Base-by-base conservation (phyloP, 371 early-diverging fungal species). In the Zychaea mexicana region DNA sequence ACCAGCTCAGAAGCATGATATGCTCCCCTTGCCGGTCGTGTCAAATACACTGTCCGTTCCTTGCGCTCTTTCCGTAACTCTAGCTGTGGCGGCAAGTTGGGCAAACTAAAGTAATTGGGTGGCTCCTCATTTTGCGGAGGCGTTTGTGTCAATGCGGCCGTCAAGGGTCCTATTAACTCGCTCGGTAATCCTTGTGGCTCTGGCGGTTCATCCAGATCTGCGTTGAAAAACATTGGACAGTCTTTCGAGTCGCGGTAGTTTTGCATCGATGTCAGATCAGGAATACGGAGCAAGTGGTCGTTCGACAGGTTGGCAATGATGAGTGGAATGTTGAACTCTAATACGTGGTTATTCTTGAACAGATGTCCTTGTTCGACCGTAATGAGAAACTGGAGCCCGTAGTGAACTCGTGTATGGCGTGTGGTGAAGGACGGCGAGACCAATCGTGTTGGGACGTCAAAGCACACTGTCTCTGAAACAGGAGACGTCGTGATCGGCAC, bases 341-440 rank as follows among this genome's bases (percentile, higher is more conserved):
- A 10, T 1, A 47, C 36, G 28, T 75, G 68, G 1, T 33, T 66
- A 1, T 70, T 58, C 31, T 75, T 76, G 65, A 81, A 76, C 27
- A 81, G 26, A 3, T 72, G 71, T 1, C 74, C 75, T 19, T 62
- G 64, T 45, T 81, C 78, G 8, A 76, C 31, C 0, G 46, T 56
- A 3, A 78, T 61, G 10, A 52, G 19, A 59, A 81, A 78, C 17
- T 62, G 64, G 5, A 81, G 22, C 42, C 77, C 82, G 56, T 81
- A 81, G 55, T 76, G 69, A 0, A 81, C 79, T 12, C 82, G 69
- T 4, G 78, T 76, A 57, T 81, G 78, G 12, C 73, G 72, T 12
- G 78, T 70, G 3, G 63, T 66, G 60, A 76, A 81, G 0, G 78
- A 76, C 15, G 82, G 82, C 1, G 78, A 78, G 0, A 81, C 82